These are phyloP conservation scores for Trametes gibbosa DNA, from an alignment of 768 basidiomycete species.

Conservation along the genomic window DNA sequence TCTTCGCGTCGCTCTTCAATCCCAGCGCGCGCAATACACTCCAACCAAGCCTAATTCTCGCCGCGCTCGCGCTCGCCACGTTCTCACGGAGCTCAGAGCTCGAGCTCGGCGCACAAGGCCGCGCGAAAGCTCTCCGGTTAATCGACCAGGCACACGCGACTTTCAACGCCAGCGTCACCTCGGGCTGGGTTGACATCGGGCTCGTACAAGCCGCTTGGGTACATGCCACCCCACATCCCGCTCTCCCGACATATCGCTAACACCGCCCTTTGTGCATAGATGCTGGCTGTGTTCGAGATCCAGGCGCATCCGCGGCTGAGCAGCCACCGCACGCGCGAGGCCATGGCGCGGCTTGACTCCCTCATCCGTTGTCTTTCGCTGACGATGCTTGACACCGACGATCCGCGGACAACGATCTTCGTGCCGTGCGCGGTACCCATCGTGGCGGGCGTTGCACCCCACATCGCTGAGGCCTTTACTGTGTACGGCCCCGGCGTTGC, in stretches of 20 bases:
- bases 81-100: constrained; percentile 68
- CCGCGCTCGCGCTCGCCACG: constrained; percentile 58
- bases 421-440: background rate
- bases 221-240: constrained; percentile 15
- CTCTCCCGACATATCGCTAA: background rate
- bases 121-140: constrained; percentile 55
- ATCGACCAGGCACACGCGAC: constrained; percentile 66
- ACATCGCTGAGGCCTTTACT: background rate
- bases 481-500: background rate
- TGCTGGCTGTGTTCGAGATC: constrained; percentile 69
- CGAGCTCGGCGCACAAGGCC: constrained; percentile 44
- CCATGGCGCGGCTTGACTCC: constrained; percentile 62
- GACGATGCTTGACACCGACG: constrained; percentile 53
- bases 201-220: constrained; percentile 69
- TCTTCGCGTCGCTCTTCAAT: constrained; percentile 58
- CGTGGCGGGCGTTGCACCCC: background rate
- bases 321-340: constrained; percentile 47
- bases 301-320: constrained; percentile 64
- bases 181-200: constrained; percentile 69
- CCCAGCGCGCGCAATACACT: constrained; percentile 47
- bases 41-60: constrained; percentile 65
- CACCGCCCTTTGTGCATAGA: constrained; percentile 33
- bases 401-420: constrained; percentile 17
- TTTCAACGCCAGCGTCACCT: constrained; percentile 65
- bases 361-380: constrained; percentile 59